Evolutionary conservation across 2,329 filamentous ascomycete species (phyloP), one percentile per base, ranked within the genome.

Genomic region (Ceratocystis lukuohia): DNA sequence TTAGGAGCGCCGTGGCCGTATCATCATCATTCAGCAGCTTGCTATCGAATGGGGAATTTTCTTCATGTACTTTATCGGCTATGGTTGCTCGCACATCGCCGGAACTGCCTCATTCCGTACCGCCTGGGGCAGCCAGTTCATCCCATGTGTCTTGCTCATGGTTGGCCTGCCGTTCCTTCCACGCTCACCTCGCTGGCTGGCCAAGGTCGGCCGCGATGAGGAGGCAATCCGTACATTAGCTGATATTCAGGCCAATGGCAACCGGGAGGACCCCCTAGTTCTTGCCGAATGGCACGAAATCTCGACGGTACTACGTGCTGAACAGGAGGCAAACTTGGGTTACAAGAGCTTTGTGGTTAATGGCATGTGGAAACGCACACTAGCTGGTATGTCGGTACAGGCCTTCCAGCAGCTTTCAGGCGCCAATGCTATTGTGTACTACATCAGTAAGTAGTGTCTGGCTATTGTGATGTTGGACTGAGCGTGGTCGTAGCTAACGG

Each of bases 21-120:
- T 91, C 44, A 86, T 91, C 17, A 84, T 86, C 64, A 81, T 84
- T 56, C 87, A 91, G 73, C 88, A 91, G 73, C 87, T 86, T 78
- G 85, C 87, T 30, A 90, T 91, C 68, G 88, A 88, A 69, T 88
- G 74, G 74, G 75, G 74, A 69, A 87, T 87, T 69, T 72, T 87
- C 67, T 85, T 87, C 75, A 87, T 88, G 84, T 88, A 87, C 77
- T 86, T 84, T 72, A 82, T 88, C 73, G 81, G 81, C 25, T 82
- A 86, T 71, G 88, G 85, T 25, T 84, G 82, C 73, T 84, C 81
- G 66, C 84, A 80, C 72, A 82, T 89, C 69, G 71, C 78, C 0
- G 81, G 83, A 10, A 73, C 80, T 0, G 77, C 80, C 1, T 81
- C 84, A 0, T 88, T 86, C 78, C 77, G 85, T 45, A 78, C 85